Evolutionary conservation across 1,284 basidiomycete genomes (phyloP), one percentile per base, ranked within the genome.

Genomic region (Thecaphora thlaspeos): DNA sequence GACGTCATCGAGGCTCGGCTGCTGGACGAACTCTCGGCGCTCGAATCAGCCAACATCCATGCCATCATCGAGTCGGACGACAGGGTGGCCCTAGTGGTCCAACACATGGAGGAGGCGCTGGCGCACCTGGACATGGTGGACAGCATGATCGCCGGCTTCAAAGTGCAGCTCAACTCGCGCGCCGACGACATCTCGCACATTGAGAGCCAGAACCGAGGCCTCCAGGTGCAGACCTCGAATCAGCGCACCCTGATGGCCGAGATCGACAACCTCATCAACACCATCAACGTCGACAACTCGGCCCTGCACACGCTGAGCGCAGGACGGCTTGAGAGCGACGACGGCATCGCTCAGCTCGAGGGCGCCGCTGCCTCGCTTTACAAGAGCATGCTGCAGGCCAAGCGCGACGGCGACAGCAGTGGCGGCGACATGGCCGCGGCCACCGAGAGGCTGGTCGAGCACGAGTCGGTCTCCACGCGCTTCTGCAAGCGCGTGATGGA

Each of bases 191-290:
- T 99, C 55, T 85, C 84, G 10, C 93, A 87, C 75, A 97, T 99
- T 70, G 95, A 98, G 80, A 88, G 88, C 2, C 95, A 98, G 79
- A 94, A 95, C 75, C 85, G 93, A 47, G 95, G 95, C 69, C 81
- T 98, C 32, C 95, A 99, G 80, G 92, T 98, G 1, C 94, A 98
- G 73, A 97, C 88, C 11, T 91, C 94, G 73, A 99, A 98, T 71
- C 94, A 97, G 78, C 85, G 88, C 91, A 54, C 65, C 24, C 56
- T 77, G 23, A 60, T 68, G 43, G 49, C 51, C 30, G 75, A 77
- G 52, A 70, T 77, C 45, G 69, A 76, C 42, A 65, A 62, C 14
- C 41, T 63, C 26, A 71, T 92, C 89, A 86, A 90, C 85, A 98
- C 91, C 10, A 90, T 94, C 22, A 89, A 96, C 78, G 92, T 98